Evolutionary conservation across 2,329 filamentous ascomycete genomes (phyloP).

Genomic region (Trichoderma sp.): DNA sequence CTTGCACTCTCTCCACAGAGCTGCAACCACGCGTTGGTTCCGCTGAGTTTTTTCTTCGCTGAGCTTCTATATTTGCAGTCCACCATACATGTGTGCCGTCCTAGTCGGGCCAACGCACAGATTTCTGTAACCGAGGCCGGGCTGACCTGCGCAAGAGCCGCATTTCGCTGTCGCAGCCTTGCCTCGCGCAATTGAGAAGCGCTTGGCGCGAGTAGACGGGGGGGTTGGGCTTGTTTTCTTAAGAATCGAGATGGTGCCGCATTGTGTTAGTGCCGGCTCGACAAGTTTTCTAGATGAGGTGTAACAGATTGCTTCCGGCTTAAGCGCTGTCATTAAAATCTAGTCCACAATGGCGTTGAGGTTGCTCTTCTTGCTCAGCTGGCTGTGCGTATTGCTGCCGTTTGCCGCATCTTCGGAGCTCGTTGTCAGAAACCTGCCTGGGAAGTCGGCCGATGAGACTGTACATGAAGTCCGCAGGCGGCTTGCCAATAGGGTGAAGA

Average conservation of each 20-base stretch:
- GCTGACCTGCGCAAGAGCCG: slow-evolving; percentile 1
- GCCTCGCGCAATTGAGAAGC: neutral
- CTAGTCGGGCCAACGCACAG: neutral
- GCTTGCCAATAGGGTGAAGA: slow-evolving; percentile 11
- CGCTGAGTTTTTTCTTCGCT: neutral
- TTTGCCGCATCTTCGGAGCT: slow-evolving; percentile 14
- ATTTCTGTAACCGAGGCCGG: neutral
- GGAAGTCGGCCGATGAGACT: slow-evolving; percentile 16
- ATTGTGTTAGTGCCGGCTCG: neutral
- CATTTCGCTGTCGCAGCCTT: slow-evolving; percentile 4
- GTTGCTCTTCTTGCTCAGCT: neutral
- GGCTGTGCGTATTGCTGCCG: neutral
- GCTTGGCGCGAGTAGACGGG: neutral
- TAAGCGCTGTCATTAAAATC: neutral
- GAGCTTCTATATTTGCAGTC: neutral
- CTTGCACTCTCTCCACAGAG: neutral
- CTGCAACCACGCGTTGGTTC: neutral
- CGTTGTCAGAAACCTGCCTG: slow-evolving; percentile 18
- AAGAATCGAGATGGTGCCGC: neutral
- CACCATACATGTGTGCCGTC: neutral
- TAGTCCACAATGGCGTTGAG: slow-evolving; percentile 1
- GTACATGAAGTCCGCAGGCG: slow-evolving; percentile 19
- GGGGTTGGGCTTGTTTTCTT: neutral
- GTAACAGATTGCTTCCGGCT: neutral
- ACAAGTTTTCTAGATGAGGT: neutral